Conservation (phyloP, 2,329 filamentous ascomycete genomes). For the Colletotrichum lini region DNA sequence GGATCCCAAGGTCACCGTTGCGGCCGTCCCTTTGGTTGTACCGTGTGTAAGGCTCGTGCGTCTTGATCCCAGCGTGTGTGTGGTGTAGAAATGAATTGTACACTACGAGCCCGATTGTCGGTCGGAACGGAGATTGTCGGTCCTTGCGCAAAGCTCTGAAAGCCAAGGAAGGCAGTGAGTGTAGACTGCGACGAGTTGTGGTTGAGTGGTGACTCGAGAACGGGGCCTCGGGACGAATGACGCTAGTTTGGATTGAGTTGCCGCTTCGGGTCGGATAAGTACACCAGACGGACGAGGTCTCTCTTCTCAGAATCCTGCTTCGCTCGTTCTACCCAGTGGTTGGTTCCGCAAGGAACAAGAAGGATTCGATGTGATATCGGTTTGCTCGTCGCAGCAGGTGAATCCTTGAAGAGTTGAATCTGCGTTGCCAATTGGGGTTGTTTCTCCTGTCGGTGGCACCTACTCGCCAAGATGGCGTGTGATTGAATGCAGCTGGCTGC, state of each 20-base stretch:
- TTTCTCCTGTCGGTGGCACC: conserved; percentile 2
- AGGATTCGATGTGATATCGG: conserved; percentile 13
- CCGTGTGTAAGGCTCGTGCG: not conserved
- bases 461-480: conserved; percentile 16
- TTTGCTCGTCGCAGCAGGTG: conserved; percentile 10
- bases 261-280: conserved; percentile 24
- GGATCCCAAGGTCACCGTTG: not conserved
- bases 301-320: not conserved
- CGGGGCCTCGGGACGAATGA: conserved; percentile 28
- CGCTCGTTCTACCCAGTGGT: conserved; percentile 1
- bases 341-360: not conserved
- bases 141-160: not conserved
- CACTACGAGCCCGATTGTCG: conserved; percentile 11
- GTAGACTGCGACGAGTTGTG: not conserved
- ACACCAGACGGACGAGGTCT: conserved; percentile 8
- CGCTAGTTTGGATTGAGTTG: conserved; percentile 25
- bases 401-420: conserved; percentile 1
- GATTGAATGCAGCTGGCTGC: conserved; percentile 11
- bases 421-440: conserved; percentile 1
- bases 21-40: not conserved
- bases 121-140: conserved; percentile 32
- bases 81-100: too few species aligned
- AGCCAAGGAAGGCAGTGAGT: not conserved
- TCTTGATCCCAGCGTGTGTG: not conserved
- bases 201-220: conserved; percentile 12